Evolutionary conservation across 352 stramenopile genomes (phyloP), one percentile per base, ranked within the genome.

Genomic region (Saprolegnia diclina): DNA sequence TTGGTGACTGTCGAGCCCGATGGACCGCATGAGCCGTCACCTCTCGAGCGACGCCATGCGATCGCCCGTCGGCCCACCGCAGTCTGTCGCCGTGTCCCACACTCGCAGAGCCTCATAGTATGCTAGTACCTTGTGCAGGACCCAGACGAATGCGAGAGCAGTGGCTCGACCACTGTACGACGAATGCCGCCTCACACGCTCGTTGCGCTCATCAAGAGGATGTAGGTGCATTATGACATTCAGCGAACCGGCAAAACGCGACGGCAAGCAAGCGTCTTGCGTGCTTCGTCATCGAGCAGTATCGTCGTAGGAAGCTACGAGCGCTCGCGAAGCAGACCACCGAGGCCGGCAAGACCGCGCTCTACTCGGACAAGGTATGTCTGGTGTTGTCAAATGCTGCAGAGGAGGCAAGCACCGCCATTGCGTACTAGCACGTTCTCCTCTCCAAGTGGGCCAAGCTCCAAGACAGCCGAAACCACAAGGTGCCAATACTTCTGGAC

Each of bases 361-460:
- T 79, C 62, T 89, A 88, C 48, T 68, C 78, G 5, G 77, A 91
- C 74, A 91, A 90, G 45, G 63, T 69, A 29, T 1, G 16, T n/a
- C 22, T 19, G n/a, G n/a, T n/a, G n/a, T n/a, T n/a, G n/a, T n/a
- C n/a, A n/a, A n/a, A n/a, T n/a, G n/a, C n/a, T n/a, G n/a, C n/a
- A n/a, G n/a, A n/a, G n/a, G n/a, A n/a, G n/a, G n/a, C n/a, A n/a
- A n/a, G n/a, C n/a, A n/a, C n/a, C n/a, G n/a, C n/a, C n/a, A n/a
- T n/a, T n/a, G n/a, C n/a, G n/a, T n/a, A n/a, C n/a, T 61, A 69
- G 55, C 75, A 79, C 29, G 80, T 88, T 38, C 74, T 91, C n/a
- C 88, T 91, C 14, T 71, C 71, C 1, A 91, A 91, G 61, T 91
- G 83, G 83, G 84, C 85, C 42, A 89, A 86, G 50, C 73, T 91